Conservation (phyloP, 2,329 filamentous ascomycete genomes). For the Diplodia intermedia region DNA sequence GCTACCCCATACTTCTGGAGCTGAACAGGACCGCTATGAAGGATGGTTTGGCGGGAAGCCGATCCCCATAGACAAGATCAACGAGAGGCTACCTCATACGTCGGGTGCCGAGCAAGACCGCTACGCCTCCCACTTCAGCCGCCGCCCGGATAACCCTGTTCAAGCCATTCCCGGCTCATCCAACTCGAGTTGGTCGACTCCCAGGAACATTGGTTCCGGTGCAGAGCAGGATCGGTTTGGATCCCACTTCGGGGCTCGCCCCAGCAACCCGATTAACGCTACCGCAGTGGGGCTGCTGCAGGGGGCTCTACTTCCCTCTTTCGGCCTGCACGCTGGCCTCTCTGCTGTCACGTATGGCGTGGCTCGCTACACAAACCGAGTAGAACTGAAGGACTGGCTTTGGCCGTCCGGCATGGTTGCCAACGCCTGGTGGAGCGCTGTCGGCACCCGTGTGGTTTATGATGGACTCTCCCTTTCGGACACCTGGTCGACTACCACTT, state of each 20-base stretch:
- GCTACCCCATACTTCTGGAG: constrained; percentile 17
- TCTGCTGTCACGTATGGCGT: constrained; percentile 60
- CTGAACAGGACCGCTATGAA: constrained; percentile 27
- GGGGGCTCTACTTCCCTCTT: constrained; percentile 61
- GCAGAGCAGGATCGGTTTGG: constrained; percentile 32
- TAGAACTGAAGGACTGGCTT: constrained; percentile 67
- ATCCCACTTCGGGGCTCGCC: constrained; percentile 29
- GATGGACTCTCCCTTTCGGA: constrained; percentile 55
- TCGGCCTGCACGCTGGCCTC: constrained; percentile 61
- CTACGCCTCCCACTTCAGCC: constrained; percentile 28
- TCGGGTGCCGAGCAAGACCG: constrained; percentile 31
- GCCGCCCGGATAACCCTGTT: constrained; percentile 22
- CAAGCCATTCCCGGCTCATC: constrained; percentile 1
- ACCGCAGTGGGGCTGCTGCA: constrained; percentile 59
- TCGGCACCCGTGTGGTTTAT: constrained; percentile 60
- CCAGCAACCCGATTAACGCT: constrained; percentile 22
- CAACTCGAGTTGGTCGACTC: constrained; percentile 4
- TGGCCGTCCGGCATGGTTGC: constrained; percentile 63
- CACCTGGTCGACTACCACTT: constrained; percentile 58
- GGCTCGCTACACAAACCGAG: constrained; percentile 60
- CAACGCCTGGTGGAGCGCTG: constrained; percentile 67
- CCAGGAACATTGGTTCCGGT: constrained; percentile 19
- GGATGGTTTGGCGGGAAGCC: constrained; percentile 28
- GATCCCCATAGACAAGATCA: constrained; percentile 5
- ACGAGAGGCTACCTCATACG: constrained; percentile 13